Evolutionary conservation across 345 rosid genomes (phyloP), one percentile per base, ranked within the genome.

Genomic region (Eucalyptus tenuipes): DNA sequence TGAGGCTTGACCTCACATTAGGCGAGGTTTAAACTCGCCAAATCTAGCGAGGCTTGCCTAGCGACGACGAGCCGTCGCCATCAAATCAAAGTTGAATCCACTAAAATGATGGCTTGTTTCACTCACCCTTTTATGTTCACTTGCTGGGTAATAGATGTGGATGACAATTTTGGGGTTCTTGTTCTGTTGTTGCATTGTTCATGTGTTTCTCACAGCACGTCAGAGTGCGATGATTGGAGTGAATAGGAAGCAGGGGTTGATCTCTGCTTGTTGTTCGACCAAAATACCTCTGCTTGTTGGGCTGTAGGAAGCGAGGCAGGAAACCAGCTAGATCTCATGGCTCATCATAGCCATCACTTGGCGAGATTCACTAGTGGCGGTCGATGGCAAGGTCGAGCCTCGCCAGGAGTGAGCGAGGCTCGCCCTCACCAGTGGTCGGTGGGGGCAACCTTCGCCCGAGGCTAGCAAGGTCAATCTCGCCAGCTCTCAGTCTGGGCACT

Each of bases 251-350:
- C 93, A 91, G 87, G 85, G 91, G 89, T 55, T 59, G 80, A 48
- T 48, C 52, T 49, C 52, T 49, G 18, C 18, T 15, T 5, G 52
- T 49, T 49, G 50, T 15, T 49, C 3, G 52, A 49, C 52, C 5
- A 49, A 49, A 49, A 49, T 15, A 90, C 59, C 91, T n/a, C 88
- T 8, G 82, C 88, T 44, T 90, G 88, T 87, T 94, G 91, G 91
- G 92, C 91, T 57, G 55, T 91, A n/a, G 92, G 93, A 88, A 87
- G 85, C 37, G 93, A 92, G 75, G 92, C 91, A 53, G 93, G 94
- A 47, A 92, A 92, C 89, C 49, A 90, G 85, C 91, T 90, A 81
- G 96, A 94, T 52, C 57, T 52, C 10, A 10, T 52, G 57, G 57
- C 25, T 52, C 57, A 52, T 52, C 4, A 52, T 24, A 52, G 57